These are phyloP conservation scores for Colletotrichum spinosum DNA, from an alignment of 2,329 filamentous ascomycete genomes.

Conservation along the genomic window DNA sequence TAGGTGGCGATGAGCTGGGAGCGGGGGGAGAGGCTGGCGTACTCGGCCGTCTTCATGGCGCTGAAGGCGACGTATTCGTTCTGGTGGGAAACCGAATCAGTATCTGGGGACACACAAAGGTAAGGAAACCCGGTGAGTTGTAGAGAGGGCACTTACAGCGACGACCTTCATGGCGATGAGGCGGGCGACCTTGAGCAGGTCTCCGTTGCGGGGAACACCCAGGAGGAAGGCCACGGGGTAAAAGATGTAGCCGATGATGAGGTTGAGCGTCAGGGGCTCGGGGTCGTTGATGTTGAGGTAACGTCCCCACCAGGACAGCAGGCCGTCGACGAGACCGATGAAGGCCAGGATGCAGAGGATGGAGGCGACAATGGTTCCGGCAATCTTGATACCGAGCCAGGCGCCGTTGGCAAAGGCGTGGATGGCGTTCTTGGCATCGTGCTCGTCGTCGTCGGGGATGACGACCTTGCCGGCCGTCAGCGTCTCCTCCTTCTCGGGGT, in stretches of 20 bases:
- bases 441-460: slow-evolving; percentile 82
- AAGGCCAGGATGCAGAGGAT: slow-evolving; percentile 87
- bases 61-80: slow-evolving; percentile 86
- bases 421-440: slow-evolving; percentile 81
- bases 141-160: slow-evolving; percentile 58
- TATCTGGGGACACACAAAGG: slow-evolving; percentile 41
- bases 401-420: slow-evolving; percentile 88
- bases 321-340: slow-evolving; percentile 78
- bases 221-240: slow-evolving; percentile 86
- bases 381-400: slow-evolving; percentile 89
- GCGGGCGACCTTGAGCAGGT: slow-evolving; percentile 78
- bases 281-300: slow-evolving; percentile 81
- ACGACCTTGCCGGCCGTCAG: slow-evolving; percentile 85
- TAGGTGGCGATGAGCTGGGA: slow-evolving; percentile 88
- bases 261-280: slow-evolving; percentile 74
- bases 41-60: slow-evolving; percentile 62
- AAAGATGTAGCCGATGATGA: slow-evolving; percentile 81
- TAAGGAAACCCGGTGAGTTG: slow-evolving; percentile 2
- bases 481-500: slow-evolving; percentile 88
- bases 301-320: slow-evolving; percentile 85
- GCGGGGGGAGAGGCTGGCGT: slow-evolving; percentile 72
- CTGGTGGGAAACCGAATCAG: slow-evolving; percentile 41
- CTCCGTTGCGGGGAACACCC: slow-evolving; percentile 75
- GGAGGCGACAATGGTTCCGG: slow-evolving; percentile 82
- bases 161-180: slow-evolving; percentile 90